Base-by-base conservation (phyloP, 306 rosid species). In the Quercus bicolor region DNA sequence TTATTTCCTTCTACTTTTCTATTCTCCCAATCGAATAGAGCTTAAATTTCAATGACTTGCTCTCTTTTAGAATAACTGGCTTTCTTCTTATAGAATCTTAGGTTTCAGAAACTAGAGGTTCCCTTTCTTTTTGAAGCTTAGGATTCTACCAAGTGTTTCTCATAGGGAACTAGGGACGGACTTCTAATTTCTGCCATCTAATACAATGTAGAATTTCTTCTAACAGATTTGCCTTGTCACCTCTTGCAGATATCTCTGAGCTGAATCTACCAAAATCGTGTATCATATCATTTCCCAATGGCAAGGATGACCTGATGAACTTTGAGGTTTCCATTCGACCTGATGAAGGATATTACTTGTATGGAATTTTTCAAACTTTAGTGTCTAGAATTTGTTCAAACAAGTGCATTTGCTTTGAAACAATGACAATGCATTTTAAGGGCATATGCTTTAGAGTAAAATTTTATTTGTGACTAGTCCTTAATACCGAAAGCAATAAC, bases 261-360 rank as follows among this genome's bases (percentile, higher is more conserved):
- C 88, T 96, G 88, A 96, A 87, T 86, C 93, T 93, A 33, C 96
- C 99, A 51, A 89, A 90, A 75, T 87, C 99, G 19, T 96, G 99
- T 65, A 31, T 62, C 76, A 91, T 93, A 43, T 80, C 83, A 74
- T 96, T 96, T 86, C 97, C 98, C 69, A 93, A 91, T 82, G 96
- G 99, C 81, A 91, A 91, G 89, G 97, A 96, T 88, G 96, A 96
- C 71, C 89, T 96, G 74, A 96, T 91, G 98, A 91, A 91, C 89
- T 93, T 96, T 6, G 99, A 93, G 81, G 98, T 96, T 82, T 56
- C 97, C 61, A 91, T 96, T 83, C 94, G 88, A 68, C 99, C 97
- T 9, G 99, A 96, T 82, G 99, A 96, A 77, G 98, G 98, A 83
- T 93, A 84, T 84, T 93, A 96, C 75, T 29, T 83, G 97, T 96